Base-by-base conservation (phyloP, 805 yeast genomes). In the Suhomyces tanzawaensis region DNA sequence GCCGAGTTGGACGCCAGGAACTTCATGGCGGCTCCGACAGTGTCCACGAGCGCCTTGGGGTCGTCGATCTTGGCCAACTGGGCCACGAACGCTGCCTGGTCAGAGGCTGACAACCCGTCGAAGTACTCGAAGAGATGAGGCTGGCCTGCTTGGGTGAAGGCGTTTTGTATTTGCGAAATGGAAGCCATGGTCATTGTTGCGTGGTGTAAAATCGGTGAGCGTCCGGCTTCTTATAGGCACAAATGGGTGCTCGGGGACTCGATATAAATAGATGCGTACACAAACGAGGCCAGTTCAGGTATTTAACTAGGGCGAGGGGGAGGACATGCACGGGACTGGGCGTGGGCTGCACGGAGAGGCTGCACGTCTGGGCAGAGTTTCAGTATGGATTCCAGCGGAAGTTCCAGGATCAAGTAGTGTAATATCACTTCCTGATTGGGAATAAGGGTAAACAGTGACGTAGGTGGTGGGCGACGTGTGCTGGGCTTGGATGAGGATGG, bases 51-150 rank as follows among this genome's bases (percentile, higher is more conserved):
- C 3, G 42, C 45, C 4, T 47, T 40, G 1, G 81, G 81, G 40
- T 74, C 65, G 3, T 59, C 58, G 40, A 75, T 57, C 26, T 56
- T 52, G 3, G 64, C 39, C 28, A 77, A 61, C 51, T 76, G 81
- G 4, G 44, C 40, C n/a, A 68, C 37, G 11, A 75, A 68, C 13
- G 42, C 24, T 2, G 47, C 41, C 47, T 70, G 66, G 37, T 77
- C 47, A 12, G 40, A 57, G 1, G 46, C 40, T 4, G 57, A 28
- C 29, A 80, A 59, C 9, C 49, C 33, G 28, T 71, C 71, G 65
- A 72, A 73, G 45, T 69, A 72, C 19, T 62, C 53, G 53, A 79
- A 79, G 13, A 81, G 49, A 41, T 79, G 84, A 3, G 47, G 53
- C 53, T 81, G 87, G 7, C 72, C 71, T 0, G 82, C 81, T 4